Evolutionary conservation across 2,329 filamentous ascomycete genomes (phyloP).

Genomic region (Ophiosphaerella herpotricha): DNA sequence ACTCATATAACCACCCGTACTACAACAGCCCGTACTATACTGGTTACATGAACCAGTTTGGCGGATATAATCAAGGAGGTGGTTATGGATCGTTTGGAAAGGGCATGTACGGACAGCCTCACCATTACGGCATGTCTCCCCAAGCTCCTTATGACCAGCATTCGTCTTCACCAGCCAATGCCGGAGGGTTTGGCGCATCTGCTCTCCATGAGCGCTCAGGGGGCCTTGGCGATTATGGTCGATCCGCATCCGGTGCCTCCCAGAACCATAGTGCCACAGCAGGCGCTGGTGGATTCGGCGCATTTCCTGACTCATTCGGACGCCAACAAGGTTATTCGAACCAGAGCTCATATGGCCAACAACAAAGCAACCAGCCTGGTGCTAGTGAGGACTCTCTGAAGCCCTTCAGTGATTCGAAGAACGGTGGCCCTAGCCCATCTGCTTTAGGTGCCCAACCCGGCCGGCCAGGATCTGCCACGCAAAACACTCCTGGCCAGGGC

Average conservation of each 20-base stretch:
- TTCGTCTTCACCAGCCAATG: constrained; percentile 66
- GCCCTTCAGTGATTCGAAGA: constrained; percentile 62
- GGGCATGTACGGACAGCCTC: constrained; percentile 66
- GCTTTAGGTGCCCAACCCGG: constrained; percentile 62
- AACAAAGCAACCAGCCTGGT: constrained; percentile 56
- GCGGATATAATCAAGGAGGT: constrained; percentile 56
- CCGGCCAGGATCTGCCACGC: constrained; percentile 66
- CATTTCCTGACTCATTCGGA: constrained; percentile 64
- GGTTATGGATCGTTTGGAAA: constrained; percentile 59
- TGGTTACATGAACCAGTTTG: constrained; percentile 67
- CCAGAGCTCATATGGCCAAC: constrained; percentile 53
- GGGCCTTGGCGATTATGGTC: constrained; percentile 64
- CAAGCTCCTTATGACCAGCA: constrained; percentile 65
- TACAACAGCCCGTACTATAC: constrained; percentile 67
- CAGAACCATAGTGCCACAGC: constrained; percentile 57
- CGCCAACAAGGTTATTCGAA: constrained; percentile 62
- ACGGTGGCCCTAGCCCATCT: constrained; percentile 63
- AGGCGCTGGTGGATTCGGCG: constrained; percentile 56
- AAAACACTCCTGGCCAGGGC: constrained; percentile 59
- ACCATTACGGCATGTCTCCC: constrained; percentile 63
- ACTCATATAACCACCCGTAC: constrained; percentile 61
- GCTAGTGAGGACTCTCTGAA: constrained; percentile 60
- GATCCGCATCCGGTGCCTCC: constrained; percentile 62
- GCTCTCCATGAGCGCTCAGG: constrained; percentile 55
- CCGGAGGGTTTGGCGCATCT: constrained; percentile 56